These are phyloP conservation scores for Trypanosoma melophagium DNA, from an alignment of 208 protist genomes.

Conservation along the genomic window DNA sequence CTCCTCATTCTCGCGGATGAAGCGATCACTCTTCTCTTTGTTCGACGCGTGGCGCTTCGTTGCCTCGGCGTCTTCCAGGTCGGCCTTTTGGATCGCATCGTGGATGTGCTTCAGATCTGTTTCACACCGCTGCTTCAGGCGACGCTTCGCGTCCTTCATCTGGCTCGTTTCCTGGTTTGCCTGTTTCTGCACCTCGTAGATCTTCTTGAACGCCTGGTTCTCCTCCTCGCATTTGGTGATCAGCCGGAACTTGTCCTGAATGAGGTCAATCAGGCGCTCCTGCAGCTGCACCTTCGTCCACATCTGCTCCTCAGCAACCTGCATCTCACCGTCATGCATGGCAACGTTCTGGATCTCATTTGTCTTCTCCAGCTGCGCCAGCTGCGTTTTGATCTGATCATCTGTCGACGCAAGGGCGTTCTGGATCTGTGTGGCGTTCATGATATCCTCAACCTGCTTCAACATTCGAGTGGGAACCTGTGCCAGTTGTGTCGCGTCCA, in stretches of 20 bases:
- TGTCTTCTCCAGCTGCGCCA: slow-evolving; percentile 73
- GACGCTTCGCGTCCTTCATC: slow-evolving; percentile 58
- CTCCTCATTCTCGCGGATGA: slow-evolving; percentile 45
- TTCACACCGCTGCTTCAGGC: slow-evolving; percentile 58
- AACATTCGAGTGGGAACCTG: slow-evolving; percentile 58
- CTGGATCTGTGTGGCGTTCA: slow-evolving; percentile 80
- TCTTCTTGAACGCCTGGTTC: slow-evolving; percentile 73
- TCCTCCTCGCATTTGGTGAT: slow-evolving; percentile 77
- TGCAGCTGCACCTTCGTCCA: slow-evolving; percentile 83
- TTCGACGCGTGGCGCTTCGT: slow-evolving; percentile 48
- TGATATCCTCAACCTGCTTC: slow-evolving; percentile 80
- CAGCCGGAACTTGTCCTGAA: slow-evolving; percentile 77
- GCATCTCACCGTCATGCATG: slow-evolving; percentile 82
- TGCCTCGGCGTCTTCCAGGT: slow-evolving; percentile 51
- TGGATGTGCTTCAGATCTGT: slow-evolving; percentile 63
- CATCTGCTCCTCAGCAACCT: slow-evolving; percentile 84
- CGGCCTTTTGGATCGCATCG: slow-evolving; percentile 56
- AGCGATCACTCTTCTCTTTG: slow-evolving; percentile 51
- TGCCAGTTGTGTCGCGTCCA: slow-evolving; percentile 74
- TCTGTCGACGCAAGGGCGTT: slow-evolving; percentile 68
- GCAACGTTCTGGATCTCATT: slow-evolving; percentile 83
- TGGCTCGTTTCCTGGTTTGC: slow-evolving; percentile 54
- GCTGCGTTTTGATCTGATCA: slow-evolving; percentile 75
- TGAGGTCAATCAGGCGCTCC: slow-evolving; percentile 74
- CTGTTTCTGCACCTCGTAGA: slow-evolving; percentile 72